Base-by-base conservation (phyloP, 106 monocot genomes). In the Posidonia australis region DNA sequence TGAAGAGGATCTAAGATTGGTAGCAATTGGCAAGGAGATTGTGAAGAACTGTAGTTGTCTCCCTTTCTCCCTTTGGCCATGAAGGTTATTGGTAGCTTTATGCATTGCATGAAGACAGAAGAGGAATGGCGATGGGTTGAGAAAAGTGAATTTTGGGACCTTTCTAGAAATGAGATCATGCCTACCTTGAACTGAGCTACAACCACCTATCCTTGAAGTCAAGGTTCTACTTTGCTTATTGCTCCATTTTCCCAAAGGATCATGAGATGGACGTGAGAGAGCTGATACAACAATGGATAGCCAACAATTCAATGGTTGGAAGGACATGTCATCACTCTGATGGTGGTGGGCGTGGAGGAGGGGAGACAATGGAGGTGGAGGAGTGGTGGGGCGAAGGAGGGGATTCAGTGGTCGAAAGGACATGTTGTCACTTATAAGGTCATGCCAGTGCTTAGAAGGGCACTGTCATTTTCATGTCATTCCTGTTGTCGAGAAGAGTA, bases 271-370 rank as follows among this genome's bases (percentile, higher is more conserved):
- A 70, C 11, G 70, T 44, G 19, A 59, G 58, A 6, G 68, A 65
- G 27, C 56, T 79, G 22, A 47, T 74, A 23, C 65, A 61, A 18
- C 70, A 65, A 64, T 79, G 79, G 79, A 60, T 74, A 48, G 84
- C 77, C 0, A 65, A 63, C 12, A n/a, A n/a, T n/a, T n/a, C n/a
- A n/a, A n/a, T n/a, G n/a, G n/a, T n/a, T n/a, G n/a, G n/a, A n/a
- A n/a, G n/a, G n/a, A n/a, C n/a, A n/a, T n/a, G n/a, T n/a, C n/a
- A n/a, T n/a, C n/a, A n/a, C n/a, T n/a, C n/a, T n/a, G n/a, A n/a
- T n/a, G n/a, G n/a, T n/a, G n/a, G n/a, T n/a, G n/a, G n/a, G n/a
- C n/a, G n/a, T n/a, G n/a, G n/a, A n/a, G n/a, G n/a, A n/a, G n/a
- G n/a, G n/a, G n/a, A n/a, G n/a, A n/a, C n/a, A n/a, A n/a, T n/a